Base-by-base conservation (phyloP, 2,329 filamentous ascomycete genomes). In the Ophiostoma sp. region DNA sequence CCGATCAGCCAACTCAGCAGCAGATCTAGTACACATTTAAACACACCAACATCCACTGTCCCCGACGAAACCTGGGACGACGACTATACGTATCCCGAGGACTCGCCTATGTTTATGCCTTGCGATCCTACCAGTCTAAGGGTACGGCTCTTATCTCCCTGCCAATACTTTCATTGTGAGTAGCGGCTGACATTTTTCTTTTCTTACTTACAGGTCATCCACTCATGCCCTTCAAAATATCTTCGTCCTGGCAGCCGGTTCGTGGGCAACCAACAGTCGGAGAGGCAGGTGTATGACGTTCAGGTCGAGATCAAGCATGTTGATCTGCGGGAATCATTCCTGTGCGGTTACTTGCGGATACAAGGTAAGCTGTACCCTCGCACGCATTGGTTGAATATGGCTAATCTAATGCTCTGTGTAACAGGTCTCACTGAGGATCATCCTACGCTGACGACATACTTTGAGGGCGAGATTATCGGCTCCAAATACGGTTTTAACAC, bases 251-350 rank as follows among this genome's bases (percentile, higher is more conserved):
- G 93, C 18, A 97, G 92, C 78, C 91, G 87, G 74, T 99, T 97
- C 76, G 85, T 86, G 69, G 95, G 95, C 69, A 96, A 91, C 14
- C 95, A 99, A 75, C 90, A 94, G 76, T 98, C 94, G 2, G 94
- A 98, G 76, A 87, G 91, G 70, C 93, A 97, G 76, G 86, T 91
- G 9, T 99, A 99, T 77, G 92, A 97, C 71, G 95, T 99, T 0
- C 91, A 97, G 75, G 95, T 99, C 2, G 93, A 97, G 76, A 92
- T 99, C 73, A 97, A 98, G 79, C 90, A 97, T 79, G 93, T 98
- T 62, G 93, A 98, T 76, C 89, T 98, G 84, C 86, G 88, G 68
- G 92, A 98, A 77, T 97, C 93, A 5, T 97, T 94, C 74, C 83
- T 99, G 6, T 98, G 94, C 76, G 95, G 95, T 65, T 98, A 97